Evolutionary conservation across 1,284 basidiomycete genomes (phyloP).

Genomic region (Volvariella volvacea): DNA sequence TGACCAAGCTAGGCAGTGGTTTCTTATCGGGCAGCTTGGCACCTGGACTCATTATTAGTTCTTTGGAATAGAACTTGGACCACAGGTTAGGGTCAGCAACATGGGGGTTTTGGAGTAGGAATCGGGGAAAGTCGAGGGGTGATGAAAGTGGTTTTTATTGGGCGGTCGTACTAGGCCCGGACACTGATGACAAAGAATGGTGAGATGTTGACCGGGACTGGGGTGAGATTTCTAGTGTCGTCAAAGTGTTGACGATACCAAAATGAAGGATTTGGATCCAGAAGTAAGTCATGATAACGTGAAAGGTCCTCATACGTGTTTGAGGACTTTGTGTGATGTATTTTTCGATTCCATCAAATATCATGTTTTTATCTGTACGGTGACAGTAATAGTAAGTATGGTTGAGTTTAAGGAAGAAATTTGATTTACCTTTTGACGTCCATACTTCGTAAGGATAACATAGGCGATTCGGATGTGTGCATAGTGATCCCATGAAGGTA

Average conservation of each 20-base stretch:
- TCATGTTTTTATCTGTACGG: constrained; percentile 32
- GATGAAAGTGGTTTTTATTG: not conserved
- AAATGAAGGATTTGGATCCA: constrained; percentile 40
- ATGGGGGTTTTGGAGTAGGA: constrained; percentile 28
- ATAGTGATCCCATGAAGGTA: constrained; percentile 37
- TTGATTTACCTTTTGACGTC: too few species aligned
- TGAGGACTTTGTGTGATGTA: constrained; percentile 19
- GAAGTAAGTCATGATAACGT: constrained; percentile 38
- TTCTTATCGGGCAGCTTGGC: constrained; percentile 34
- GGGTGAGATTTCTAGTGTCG: constrained; percentile 7
- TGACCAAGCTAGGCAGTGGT: constrained; percentile 28
- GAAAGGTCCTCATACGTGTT: constrained; percentile 29
- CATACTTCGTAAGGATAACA: constrained; percentile 26
- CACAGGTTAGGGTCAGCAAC: constrained; percentile 27
- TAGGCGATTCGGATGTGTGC: constrained; percentile 35
- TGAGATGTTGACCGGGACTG: not conserved
- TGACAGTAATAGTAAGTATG: too few species aligned
- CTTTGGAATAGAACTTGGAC: constrained; percentile 30
- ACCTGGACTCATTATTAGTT: constrained; percentile 27
- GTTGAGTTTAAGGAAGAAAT: too few species aligned
- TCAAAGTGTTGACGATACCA: constrained; percentile 26
- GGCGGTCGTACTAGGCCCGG: too few species aligned
- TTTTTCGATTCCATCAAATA: too few species aligned
- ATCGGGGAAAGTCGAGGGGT: constrained; percentile 18
- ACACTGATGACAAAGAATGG: not conserved